Evolutionary conservation across 2,329 filamentous ascomycete species (phyloP), one percentile per base, ranked within the genome.

Genomic region (Fusarium nodosum): DNA sequence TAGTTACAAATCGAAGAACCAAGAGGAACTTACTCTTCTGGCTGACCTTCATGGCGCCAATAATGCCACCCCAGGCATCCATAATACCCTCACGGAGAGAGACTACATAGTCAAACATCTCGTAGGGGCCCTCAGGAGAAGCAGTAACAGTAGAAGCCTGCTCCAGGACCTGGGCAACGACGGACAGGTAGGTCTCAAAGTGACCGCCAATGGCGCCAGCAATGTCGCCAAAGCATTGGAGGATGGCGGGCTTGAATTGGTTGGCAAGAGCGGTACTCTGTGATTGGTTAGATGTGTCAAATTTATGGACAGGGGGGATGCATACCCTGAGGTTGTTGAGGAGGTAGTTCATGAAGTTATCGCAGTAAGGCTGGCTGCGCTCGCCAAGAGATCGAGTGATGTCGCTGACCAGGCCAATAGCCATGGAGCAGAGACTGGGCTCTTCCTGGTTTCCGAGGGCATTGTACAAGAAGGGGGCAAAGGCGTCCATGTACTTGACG

Each of bases 201-300:
- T 93, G 90, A 30, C 92, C 93, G 67, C 91, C 90, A 74, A 99
- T 99, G 52, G 96, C 94, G 74, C 94, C 93, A 39, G 96, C 96
- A 81, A 99, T 97, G 77, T 99, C 96, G 63, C 96, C 96, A 77
- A 99, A 99, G 79, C 94, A 97, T 81, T 98, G 95, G 58, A 99
- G 87, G 71, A 99, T 99, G 30, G 96, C 94, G 45, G 96, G 96
- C 87, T 98, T 98, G 83, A 98, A 97, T 81, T 97, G 93, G 81
- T 98, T 97, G 72, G 92, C 92, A 56, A 97, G 86, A n/a, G 90
- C 88, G 15, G 91, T 89, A 81, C 93, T 97, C 89, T 93, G 78
- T 60, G 59, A 39, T 5, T 38, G 45, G 56, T 72, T 70, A 73
- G 69, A 56, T 18, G 15, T 28, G 44, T n/a, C 11, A 31, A 10